A percentile compares a stretch with the other conserved stretches of the same genome.
Evolutionary conservation across 1,139 yeast species (phyloP).

Genomic region (Petasospora rhodanensis): DNA sequence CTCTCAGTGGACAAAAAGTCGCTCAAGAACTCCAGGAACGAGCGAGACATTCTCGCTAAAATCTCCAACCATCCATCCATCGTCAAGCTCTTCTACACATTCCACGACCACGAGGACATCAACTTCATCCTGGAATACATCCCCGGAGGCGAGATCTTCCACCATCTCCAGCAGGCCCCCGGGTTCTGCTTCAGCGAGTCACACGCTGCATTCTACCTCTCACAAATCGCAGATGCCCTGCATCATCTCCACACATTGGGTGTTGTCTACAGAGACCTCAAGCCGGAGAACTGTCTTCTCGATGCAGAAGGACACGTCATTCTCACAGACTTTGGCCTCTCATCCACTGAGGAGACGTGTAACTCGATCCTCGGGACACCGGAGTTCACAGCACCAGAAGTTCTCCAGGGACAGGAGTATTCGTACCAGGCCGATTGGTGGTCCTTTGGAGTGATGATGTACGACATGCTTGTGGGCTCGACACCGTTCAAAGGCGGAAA

Average conservation of each 20-base stretch:
- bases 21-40: constrained; percentile 23
- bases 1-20: constrained; percentile 38
- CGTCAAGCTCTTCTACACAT: constrained; percentile 83
- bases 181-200: constrained; percentile 51
- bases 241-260: constrained; percentile 77
- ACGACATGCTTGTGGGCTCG: constrained; percentile 79
- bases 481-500: constrained; percentile 92
- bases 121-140: constrained; percentile 82
- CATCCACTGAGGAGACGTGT: constrained; percentile 44
- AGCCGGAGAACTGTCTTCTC: constrained; percentile 89
- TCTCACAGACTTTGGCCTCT: constrained; percentile 87
- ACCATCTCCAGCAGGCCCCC: constrained; percentile 50
- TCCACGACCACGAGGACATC: constrained; percentile 78
- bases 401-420: constrained; percentile 74
- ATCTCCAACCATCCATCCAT: constrained; percentile 84
- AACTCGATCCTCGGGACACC: constrained; percentile 84
- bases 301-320: constrained; percentile 79
- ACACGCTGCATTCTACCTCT: constrained; percentile 76
- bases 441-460: constrained; percentile 89
- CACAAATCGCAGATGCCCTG: constrained; percentile 81
- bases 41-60: constrained; percentile 58
- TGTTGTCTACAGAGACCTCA: constrained; percentile 85
- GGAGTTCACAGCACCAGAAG: constrained; percentile 96
- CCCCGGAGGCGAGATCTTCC: constrained; percentile 93
- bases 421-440: constrained; percentile 95